A percentile compares a stretch with the other conserved stretches of the same genome.
Evolutionary conservation across 371 early-diverging fungal genomes (phyloP).

Genomic region (Paraphysoderma sedebokerense): DNA sequence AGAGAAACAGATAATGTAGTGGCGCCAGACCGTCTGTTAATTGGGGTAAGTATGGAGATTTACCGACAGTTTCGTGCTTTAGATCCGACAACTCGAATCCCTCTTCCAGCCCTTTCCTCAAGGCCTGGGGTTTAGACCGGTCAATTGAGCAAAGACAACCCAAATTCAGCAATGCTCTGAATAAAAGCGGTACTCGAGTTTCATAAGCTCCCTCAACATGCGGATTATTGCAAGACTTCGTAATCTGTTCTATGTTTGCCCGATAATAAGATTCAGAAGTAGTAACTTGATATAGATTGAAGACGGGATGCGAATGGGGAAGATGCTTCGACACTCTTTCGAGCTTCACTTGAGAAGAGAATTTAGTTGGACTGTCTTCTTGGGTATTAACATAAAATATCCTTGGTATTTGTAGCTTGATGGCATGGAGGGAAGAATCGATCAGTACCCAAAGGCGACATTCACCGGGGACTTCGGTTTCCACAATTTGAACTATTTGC

Average conservation of each 20-base stretch:
- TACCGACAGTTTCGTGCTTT: constrained; percentile 11
- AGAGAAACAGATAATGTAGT: constrained; percentile 45
- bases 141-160: constrained; percentile 36
- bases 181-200: constrained; percentile 55
- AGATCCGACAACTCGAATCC: constrained; percentile 38
- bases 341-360: constrained; percentile 12
- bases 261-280: constrained; percentile 64
- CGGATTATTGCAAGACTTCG: constrained; percentile 65
- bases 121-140: not conserved
- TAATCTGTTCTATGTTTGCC: constrained; percentile 45
- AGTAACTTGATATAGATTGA: constrained; percentile 54
- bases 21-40: too few species aligned
- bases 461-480: constrained; percentile 64
- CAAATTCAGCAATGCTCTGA: constrained; percentile 59
- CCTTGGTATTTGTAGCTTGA: constrained; percentile 62
- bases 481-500: constrained; percentile 71
- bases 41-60: too few species aligned
- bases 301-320: constrained; percentile 41
- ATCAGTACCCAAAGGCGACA: constrained; percentile 67
- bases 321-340: constrained; percentile 11
- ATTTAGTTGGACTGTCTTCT: constrained; percentile 27
- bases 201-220: constrained; percentile 87
- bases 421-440: constrained; percentile 41
- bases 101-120: constrained; percentile 11
- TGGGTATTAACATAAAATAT: constrained; percentile 68